These are phyloP conservation scores for Neckera pumila DNA, from an alignment of 225 moss, liverwort and hornwort species.

Conservation along the genomic window DNA sequence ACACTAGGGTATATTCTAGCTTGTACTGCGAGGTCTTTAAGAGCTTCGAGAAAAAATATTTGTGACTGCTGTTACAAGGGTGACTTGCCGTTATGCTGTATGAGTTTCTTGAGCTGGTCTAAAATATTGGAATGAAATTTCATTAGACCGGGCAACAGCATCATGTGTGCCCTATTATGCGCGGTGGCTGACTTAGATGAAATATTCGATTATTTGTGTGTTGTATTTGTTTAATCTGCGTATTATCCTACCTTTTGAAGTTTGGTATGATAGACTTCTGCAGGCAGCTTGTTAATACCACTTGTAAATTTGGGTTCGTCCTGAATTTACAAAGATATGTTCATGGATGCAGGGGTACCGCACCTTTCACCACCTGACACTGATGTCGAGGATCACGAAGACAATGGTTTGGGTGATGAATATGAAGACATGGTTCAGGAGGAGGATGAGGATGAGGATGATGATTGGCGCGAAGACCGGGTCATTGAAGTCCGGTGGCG, in stretches of 20 bases:
- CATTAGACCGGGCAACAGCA: background rate
- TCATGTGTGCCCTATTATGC: background rate
- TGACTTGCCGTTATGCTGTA: background rate
- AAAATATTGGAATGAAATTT: background rate
- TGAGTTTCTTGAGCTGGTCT: background rate
- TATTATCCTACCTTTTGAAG: background rate
- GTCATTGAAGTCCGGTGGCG: slow-evolving; percentile 97
- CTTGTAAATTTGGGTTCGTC: slow-evolving; percentile 72
- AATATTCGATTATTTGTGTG: background rate
- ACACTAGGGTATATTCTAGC: background rate
- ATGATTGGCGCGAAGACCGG: slow-evolving; percentile 91
- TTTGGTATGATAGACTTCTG: slow-evolving; percentile 7
- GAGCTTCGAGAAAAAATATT: background rate
- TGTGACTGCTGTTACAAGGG: background rate
- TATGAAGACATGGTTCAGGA: slow-evolving; percentile 96
- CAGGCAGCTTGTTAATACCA: slow-evolving; percentile 45
- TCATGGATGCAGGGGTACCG: slow-evolving; percentile 80
- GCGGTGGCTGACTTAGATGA: background rate
- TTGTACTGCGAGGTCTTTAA: background rate
- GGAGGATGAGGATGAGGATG: slow-evolving; percentile 94
- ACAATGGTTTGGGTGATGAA: slow-evolving; percentile 85
- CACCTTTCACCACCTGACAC: slow-evolving; percentile 94
- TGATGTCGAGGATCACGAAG: slow-evolving; percentile 95
- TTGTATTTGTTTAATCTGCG: background rate
- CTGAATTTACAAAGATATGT: slow-evolving; percentile 67